These are phyloP conservation scores for Aciculoconidium aculeatum DNA, from an alignment of 805 yeast species.

Conservation along the genomic window DNA sequence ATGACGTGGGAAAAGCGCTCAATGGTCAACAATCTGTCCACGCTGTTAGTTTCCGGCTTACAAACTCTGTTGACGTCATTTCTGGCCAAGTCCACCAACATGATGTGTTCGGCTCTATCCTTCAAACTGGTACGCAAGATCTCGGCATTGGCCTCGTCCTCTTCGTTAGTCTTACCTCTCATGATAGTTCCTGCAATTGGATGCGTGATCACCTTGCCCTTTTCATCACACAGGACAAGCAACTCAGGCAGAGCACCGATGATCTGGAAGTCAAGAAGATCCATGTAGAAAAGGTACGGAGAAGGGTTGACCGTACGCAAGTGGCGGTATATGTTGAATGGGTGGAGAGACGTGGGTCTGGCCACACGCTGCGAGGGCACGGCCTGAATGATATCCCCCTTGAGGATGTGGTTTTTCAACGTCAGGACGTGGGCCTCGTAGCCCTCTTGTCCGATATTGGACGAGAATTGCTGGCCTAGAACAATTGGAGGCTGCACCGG, in stretches of 20 bases:
- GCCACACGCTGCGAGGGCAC: conserved; percentile 97
- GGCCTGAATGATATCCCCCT: conserved; percentile 95
- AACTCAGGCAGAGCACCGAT: conserved; percentile 98
- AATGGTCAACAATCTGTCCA: conserved; percentile 82
- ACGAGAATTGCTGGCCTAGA: conserved; percentile 62
- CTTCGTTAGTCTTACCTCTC: conserved; percentile 87
- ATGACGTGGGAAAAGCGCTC: conserved; percentile 96
- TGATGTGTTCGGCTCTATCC: conserved; percentile 96
- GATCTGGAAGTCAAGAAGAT: conserved; percentile 84
- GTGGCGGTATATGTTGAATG: conserved; percentile 93
- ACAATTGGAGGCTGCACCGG: conserved; percentile 76
- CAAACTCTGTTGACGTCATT: conserved; percentile 96
- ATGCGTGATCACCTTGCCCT: conserved; percentile 79
- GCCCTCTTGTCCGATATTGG: conserved; percentile 92
- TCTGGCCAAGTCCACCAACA: conserved; percentile 97
- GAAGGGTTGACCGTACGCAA: conserved; percentile 95
- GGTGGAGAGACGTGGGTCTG: conserved; percentile 91
- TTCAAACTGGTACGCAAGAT: conserved; percentile 70
- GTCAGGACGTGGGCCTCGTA: conserved; percentile 75
- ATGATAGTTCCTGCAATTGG: conserved; percentile 97
- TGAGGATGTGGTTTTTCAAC: conserved; percentile 74
- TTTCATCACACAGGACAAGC: conserved; percentile 70
- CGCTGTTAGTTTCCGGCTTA: conserved; percentile 75
- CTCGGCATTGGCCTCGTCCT: conserved; percentile 79
- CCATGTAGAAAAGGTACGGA: conserved; percentile 93